phyloP scores from a whole-genome alignment of 805 yeast genomes.

The Kazachstania taianensis region DNA sequence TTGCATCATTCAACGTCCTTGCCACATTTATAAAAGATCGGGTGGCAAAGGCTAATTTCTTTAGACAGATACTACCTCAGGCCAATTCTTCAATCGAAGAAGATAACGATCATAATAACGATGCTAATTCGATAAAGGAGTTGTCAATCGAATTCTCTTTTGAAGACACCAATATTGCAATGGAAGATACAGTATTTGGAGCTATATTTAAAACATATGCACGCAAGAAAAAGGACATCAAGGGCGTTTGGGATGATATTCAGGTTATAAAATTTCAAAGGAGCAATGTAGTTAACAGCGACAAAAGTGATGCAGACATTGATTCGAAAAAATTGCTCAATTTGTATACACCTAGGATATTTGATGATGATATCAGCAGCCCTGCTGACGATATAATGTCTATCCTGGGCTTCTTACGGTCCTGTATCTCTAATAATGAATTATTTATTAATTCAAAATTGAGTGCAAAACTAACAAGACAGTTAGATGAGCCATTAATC shows the following conservation, averaged over 20 bases:
- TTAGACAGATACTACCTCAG: conserved; percentile 8
- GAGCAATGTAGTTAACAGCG: conserved; percentile 20
- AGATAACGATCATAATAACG: conserved; percentile 1
- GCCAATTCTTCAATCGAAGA: background rate
- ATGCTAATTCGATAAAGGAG: conserved; percentile 8
- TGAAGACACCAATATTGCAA: conserved; percentile 48
- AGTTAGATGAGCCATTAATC: conserved; percentile 78
- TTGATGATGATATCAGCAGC: background rate
- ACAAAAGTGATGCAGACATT: conserved; percentile 12
- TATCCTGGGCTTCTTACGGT: conserved; percentile 40
- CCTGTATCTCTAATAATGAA: conserved; percentile 14
- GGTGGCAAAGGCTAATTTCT: conserved; percentile 21
- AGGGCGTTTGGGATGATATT: conserved; percentile 45
- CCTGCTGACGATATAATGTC: conserved; percentile 32
- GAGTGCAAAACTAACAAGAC: conserved; percentile 77
- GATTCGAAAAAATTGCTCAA: conserved; percentile 11
- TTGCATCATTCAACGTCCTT: conserved; percentile 39
- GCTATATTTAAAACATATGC: conserved; percentile 46
- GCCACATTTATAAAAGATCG: conserved; percentile 36
- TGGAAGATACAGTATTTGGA: conserved; percentile 66
- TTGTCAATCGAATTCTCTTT: conserved; percentile 47
- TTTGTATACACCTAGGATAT: conserved; percentile 21
- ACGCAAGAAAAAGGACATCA: conserved; percentile 35
- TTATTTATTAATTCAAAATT: conserved; percentile 66
- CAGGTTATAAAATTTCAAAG: conserved; percentile 44